These are phyloP conservation scores for Phoenix dactylifera DNA, from an alignment of 176 grass and related monocot species.

Conservation along the genomic window DNA sequence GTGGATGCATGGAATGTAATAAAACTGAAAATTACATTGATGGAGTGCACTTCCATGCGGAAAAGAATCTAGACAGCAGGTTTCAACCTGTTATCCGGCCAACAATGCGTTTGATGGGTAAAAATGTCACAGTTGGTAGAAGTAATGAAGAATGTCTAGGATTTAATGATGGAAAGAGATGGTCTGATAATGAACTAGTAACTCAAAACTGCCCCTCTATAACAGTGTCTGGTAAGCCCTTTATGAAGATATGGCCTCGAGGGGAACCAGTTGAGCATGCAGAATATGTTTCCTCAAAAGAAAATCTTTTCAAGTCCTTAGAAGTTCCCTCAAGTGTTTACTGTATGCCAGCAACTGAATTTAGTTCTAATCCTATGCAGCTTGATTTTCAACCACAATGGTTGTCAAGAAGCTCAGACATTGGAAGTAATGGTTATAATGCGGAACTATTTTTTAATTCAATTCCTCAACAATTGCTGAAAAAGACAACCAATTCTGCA, in stretches of 20 bases:
- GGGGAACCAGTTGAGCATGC: constrained; percentile 20
- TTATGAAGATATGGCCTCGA: constrained; percentile 17
- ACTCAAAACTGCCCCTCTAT: constrained; percentile 1
- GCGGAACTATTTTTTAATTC: too few species aligned
- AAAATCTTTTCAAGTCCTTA: too few species aligned
- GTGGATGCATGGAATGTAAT: constrained; percentile 13
- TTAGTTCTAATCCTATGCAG: too few species aligned
- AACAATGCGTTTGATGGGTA: constrained; percentile 57
- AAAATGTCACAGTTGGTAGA: constrained; percentile 36
- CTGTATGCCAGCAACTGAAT: too few species aligned
- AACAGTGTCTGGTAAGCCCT: not conserved
- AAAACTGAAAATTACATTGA: not conserved
- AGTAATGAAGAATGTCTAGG: constrained; percentile 9
- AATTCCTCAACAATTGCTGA: too few species aligned
- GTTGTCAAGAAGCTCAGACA: too few species aligned
- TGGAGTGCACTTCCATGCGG: constrained; percentile 10
- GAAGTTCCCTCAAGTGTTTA: too few species aligned
- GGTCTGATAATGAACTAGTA: constrained; percentile 10
- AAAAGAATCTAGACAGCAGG: constrained; percentile 14
- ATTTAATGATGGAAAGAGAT: constrained; percentile 5
- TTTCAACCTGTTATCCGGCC: constrained; percentile 18
- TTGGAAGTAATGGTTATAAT: too few species aligned
- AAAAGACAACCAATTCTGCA: too few species aligned
- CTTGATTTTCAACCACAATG: too few species aligned
- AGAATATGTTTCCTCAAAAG: constrained; percentile 3